These are phyloP conservation scores for Annona cherimola DNA, from an alignment of 164 flowering plant genomes.

Conservation along the genomic window DNA sequence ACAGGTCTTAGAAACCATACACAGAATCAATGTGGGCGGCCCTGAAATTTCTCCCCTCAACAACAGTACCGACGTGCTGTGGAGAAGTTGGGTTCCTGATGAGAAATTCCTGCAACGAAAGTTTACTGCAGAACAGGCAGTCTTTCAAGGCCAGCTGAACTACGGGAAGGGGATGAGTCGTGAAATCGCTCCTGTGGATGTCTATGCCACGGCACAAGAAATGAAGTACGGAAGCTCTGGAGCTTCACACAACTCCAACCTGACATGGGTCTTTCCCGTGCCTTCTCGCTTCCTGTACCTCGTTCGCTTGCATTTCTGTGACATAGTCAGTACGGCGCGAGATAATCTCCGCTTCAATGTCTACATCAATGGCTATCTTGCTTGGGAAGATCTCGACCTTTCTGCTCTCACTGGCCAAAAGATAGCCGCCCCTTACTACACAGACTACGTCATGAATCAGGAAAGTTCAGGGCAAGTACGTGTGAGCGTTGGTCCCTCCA, in stretches of 20 bases:
- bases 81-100: conserved; percentile 77
- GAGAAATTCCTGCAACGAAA: conserved; percentile 4
- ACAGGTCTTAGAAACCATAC: conserved; percentile 56
- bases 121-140: conserved; percentile 2
- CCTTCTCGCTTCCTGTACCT: conserved; percentile 47
- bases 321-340: conserved; percentile 56
- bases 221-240: conserved; percentile 38
- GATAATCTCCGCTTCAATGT: conserved; percentile 42
- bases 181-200: conserved; percentile 57
- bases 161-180: conserved; percentile 29
- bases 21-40: conserved; percentile 82
- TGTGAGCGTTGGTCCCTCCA: conserved; percentile 73
- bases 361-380: background rate
- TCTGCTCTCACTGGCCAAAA: conserved; percentile 18
- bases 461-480: conserved; percentile 28
- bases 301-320: conserved; percentile 79
- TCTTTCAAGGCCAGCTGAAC: conserved; percentile 20
- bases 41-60: conserved; percentile 40
- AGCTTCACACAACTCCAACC: conserved; percentile 27
- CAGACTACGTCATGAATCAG: conserved; percentile 61
- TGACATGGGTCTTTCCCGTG: conserved; percentile 71
- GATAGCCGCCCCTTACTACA: conserved; percentile 74
- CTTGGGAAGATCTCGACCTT: conserved; percentile 6
- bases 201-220: conserved; percentile 54
- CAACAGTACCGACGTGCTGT: conserved; percentile 50